These are phyloP conservation scores for Arabidopsis thaliana DNA, from an alignment of 345 rosid genomes.

Conservation along the genomic window DNA sequence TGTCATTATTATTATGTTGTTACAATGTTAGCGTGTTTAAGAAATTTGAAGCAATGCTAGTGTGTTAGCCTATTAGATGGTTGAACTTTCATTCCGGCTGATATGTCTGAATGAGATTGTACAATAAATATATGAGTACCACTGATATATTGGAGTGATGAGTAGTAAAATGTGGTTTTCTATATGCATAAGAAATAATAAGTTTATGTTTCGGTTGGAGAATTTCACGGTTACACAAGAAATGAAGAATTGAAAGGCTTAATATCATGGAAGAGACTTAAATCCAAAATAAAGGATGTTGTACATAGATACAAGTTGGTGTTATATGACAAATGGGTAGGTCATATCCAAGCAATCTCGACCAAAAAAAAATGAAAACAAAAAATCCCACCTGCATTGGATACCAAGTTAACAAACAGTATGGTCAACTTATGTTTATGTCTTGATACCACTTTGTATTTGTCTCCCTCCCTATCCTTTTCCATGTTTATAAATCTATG, in stretches of 20 bases:
- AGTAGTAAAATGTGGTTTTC: too few relatives aligned
- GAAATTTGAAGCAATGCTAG: too few relatives aligned
- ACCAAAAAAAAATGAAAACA: not conserved
- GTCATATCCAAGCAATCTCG: conserved; percentile 18
- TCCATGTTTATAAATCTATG: conserved; percentile 8
- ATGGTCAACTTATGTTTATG: conserved; percentile 46
- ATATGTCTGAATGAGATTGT: too few relatives aligned
- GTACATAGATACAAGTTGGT: conserved; percentile 26
- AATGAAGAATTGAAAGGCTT: not conserved
- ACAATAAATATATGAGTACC: too few relatives aligned
- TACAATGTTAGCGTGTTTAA: not conserved
- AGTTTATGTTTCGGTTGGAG: not conserved
- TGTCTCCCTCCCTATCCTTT: conserved; percentile 31
- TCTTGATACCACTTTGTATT: conserved; percentile 32
- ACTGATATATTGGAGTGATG: too few relatives aligned
- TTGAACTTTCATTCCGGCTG: not conserved
- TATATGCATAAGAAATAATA: too few relatives aligned
- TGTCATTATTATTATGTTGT: not conserved
- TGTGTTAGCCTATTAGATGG: not conserved
- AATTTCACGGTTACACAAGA: not conserved
- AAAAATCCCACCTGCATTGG: conserved; percentile 39
- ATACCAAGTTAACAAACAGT: conserved; percentile 46
- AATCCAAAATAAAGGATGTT: not conserved
- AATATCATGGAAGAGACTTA: not conserved
- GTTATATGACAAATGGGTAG: conserved; percentile 18